Conservation (phyloP, 805 yeast genomes). For the Ogataea ramenticola region DNA sequence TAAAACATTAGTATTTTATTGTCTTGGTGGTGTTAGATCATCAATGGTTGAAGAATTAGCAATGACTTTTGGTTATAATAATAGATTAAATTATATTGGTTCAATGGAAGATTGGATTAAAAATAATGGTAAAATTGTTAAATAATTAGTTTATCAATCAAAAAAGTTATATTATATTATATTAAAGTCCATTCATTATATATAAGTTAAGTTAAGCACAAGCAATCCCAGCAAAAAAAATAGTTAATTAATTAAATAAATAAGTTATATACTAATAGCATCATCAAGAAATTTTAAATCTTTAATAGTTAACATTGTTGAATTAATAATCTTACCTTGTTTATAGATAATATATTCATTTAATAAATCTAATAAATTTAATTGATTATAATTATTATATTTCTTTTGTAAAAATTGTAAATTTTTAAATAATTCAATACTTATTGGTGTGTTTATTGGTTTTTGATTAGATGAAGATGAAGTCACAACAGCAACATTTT, state of each 20-base stretch:
- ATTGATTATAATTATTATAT: conserved; percentile 18
- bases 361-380: conserved; percentile 7
- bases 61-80: conserved; percentile 75
- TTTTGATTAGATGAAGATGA: not conserved
- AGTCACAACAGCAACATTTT: too few relatives aligned
- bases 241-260: too few relatives aligned
- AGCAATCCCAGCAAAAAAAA: not conserved
- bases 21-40: conserved; percentile 89
- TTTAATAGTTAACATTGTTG: conserved; percentile 4
- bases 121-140: conserved; percentile 28
- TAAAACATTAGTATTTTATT: conserved; percentile 78
- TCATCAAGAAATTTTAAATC: conserved; percentile 13
- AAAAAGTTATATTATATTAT: too few relatives aligned
- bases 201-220: too few relatives aligned
- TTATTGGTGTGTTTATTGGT: not conserved
- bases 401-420: conserved; percentile 15
- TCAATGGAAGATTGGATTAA: conserved; percentile 80
- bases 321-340: not conserved
- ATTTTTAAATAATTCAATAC: conserved; percentile 12
- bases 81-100: conserved; percentile 82
- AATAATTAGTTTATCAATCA: too few relatives aligned
- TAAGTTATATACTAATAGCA: not conserved
- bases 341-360: not conserved
- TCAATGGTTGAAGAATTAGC: conserved; percentile 90
- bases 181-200: too few relatives aligned